Base-by-base conservation (phyloP, 768 basidiomycete genomes). In the Neoboletus subvelutipes region DNA sequence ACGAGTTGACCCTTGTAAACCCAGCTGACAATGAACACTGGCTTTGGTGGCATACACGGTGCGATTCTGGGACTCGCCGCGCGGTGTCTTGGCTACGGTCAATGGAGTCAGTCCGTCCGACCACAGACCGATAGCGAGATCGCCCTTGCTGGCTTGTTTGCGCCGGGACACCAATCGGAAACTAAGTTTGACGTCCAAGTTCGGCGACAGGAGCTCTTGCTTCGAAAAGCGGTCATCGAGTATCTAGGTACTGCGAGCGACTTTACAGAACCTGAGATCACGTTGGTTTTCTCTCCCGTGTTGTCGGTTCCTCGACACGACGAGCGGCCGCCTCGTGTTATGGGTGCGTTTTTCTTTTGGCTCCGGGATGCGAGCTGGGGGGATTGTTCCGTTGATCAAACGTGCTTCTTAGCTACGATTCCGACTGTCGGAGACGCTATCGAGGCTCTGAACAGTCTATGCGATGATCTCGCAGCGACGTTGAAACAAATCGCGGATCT, bases 41-140 rank as follows among this genome's bases (percentile, higher is more conserved):
- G 91, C 5, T 96, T 92, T 65, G 95, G 95, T 4, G 84, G 86
- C 0, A 81, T 96, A 45, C 95, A 98, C 65, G 77, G 84, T 2
- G 87, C 91, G 1, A 83, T 95, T 37, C 76, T 94, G 11, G 78
- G 81, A 18, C 76, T 97, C 6, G 85, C 92, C 0, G 86, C 93
- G 26, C 81, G 83, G 60, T 85, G 82, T 64, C 79, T 95, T 20
- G 81, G 83, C 6, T 76, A 76, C 49, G 81, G 81, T 15, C 78
- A 76, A 41, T 88, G 84, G 80, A 78, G 80, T 29, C 76, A 82
- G 20, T 75, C 71, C 18, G 77, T 93, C 3, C 71, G 73, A 28
- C 88, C 90, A 0, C 80, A 84, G 52, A 86, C 83, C 4, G 90
- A 93, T 45, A 73, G 74, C 2, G 92, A 94, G 67, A 69, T 81